These are phyloP conservation scores for Microdochium nivale DNA, from an alignment of 2,329 filamentous ascomycete species.

Conservation along the genomic window DNA sequence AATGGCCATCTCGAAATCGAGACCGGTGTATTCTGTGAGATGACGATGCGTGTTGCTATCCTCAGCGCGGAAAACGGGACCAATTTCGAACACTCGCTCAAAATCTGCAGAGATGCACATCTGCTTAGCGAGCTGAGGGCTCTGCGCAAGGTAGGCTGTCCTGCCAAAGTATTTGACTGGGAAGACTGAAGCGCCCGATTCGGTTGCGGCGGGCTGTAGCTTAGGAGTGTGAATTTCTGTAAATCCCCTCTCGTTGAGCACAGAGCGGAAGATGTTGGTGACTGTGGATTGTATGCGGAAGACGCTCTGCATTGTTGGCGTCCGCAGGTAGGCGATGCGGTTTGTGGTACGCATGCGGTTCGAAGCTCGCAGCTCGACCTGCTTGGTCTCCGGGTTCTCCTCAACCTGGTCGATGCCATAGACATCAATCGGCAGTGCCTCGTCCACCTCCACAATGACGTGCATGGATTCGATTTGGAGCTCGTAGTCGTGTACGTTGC, in stretches of 20 bases:
- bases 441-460: constrained; percentile 39
- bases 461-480: constrained; percentile 54
- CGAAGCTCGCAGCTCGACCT: constrained; percentile 52
- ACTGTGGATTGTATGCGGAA: constrained; percentile 81
- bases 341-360: constrained; percentile 64
- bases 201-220: constrained; percentile 80
- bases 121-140: constrained; percentile 86
- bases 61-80: constrained; percentile 85
- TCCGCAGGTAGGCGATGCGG: constrained; percentile 75
- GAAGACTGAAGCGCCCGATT: constrained; percentile 88
- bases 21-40: constrained; percentile 86
- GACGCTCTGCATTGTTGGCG: constrained; percentile 78
- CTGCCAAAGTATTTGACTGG: constrained; percentile 86
- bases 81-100: constrained; percentile 80
- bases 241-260: constrained; percentile 68
- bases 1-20: constrained; percentile 90
- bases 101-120: constrained; percentile 89
- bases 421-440: constrained; percentile 39
- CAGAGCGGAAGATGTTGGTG: constrained; percentile 68
- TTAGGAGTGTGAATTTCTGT: constrained; percentile 94
- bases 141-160: constrained; percentile 81
- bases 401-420: constrained; percentile 34
- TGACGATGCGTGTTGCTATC: constrained; percentile 95
- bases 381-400: constrained; percentile 21
- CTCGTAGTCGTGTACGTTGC: constrained; percentile 68